Evolutionary conservation across 768 basidiomycete genomes (phyloP), one percentile per base, ranked within the genome.

Genomic region (Boletus barrowsii): DNA sequence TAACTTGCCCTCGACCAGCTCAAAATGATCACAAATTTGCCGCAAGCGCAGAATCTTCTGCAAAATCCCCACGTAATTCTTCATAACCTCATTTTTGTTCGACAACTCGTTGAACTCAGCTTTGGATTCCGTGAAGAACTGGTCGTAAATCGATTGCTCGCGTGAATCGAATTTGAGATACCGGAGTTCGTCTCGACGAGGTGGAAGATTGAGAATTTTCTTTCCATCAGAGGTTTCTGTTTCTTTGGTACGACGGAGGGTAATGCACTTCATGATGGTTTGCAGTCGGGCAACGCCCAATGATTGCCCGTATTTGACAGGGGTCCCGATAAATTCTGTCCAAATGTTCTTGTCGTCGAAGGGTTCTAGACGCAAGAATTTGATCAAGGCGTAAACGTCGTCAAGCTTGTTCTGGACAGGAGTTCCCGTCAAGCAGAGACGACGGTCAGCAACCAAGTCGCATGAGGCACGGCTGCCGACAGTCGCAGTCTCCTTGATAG

Each of bases 391-490:
- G 71, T 88, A 98, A 47, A 99, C 88, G 67, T 99, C 97, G 73
- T 98, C 97, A 49, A 98, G 83, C 72, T 96, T 97, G 79, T 99
- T 99, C 75, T 99, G 97, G 36, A 99, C 93, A 1, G 97, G 97
- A 9, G 97, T 99, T 52, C 97, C 97, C n/a, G 95, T 95, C 39
- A 99, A 77, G 70, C 93, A 95, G 41, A 98, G 76, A 15, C 97
- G 86, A 49, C 97, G 86, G 66, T 98, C 92, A 15, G 97, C 93
- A 71, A 88, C 82, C 46, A 99, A 81, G 69, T 97, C 94, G 71
- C 97, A 98, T 13, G 90, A 94, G 8, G 97, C 97, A 52, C 92
- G 86, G 58, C 94, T 93, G 42, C 89, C 95, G 41, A 98, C 92
- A 2, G 97, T 99, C 22, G 83, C 81, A 7, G 92, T 88, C 72